These are phyloP conservation scores for Metschnikowia hibisci DNA, from an alignment of 805 yeast species.

Conservation along the genomic window DNA sequence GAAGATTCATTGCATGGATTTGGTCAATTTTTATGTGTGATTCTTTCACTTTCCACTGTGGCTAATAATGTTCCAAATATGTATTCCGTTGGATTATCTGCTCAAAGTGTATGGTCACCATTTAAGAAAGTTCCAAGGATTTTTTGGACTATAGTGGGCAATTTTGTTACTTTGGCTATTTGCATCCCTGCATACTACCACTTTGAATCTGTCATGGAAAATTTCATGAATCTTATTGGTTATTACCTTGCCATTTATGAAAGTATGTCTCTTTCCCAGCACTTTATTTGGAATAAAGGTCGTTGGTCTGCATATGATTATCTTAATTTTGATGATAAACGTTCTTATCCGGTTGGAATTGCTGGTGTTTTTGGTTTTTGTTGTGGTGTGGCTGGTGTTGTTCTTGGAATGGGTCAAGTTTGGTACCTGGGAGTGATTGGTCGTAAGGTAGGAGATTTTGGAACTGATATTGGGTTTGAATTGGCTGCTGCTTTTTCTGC, in stretches of 20 bases:
- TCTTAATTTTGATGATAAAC: constrained; percentile 54
- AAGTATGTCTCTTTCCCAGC: constrained; percentile 74
- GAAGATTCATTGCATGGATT: constrained; percentile 79
- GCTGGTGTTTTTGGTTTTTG: constrained; percentile 79
- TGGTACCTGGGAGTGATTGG: constrained; percentile 80
- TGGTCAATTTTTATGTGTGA: constrained; percentile 84
- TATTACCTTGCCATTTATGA: constrained; percentile 87
- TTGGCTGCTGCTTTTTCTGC: constrained; percentile 65
- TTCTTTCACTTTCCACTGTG: constrained; percentile 80
- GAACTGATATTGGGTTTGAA: constrained; percentile 89
- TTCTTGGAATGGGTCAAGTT: constrained; percentile 79
- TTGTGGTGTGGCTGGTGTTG: constrained; percentile 83
- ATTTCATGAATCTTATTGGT: constrained; percentile 88
- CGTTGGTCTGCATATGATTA: constrained; percentile 58
- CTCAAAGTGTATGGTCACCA: constrained; percentile 79
- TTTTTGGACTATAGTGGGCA: constrained; percentile 75
- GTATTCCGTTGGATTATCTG: constrained; percentile 85
- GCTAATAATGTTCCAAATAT: constrained; percentile 92
- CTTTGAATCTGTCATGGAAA: constrained; percentile 67
- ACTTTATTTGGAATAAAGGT: constrained; percentile 70
- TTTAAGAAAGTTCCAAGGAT: constrained; percentile 76
- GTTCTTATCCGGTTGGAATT: constrained; percentile 64
- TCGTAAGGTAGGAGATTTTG: constrained; percentile 53
- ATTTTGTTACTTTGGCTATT: constrained; percentile 74
- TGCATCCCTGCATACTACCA: constrained; percentile 84